Base-by-base conservation (phyloP, 2,329 filamentous ascomycete genomes). In the Zymoseptoria tritici region DNA sequence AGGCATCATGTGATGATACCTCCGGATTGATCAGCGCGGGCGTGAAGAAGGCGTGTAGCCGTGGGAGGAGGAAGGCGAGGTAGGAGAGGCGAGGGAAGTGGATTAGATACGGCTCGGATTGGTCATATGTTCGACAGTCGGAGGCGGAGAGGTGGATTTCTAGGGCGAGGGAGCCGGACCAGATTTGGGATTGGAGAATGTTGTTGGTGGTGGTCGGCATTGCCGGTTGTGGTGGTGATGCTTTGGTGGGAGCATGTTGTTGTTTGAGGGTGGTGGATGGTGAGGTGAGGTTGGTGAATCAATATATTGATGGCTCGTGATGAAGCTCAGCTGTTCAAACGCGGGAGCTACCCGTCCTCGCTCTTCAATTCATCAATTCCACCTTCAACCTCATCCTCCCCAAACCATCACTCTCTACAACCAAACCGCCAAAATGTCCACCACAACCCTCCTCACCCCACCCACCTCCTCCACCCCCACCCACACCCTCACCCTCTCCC, bases 1-100 rank as follows among this genome's bases (percentile, higher is more conserved):
- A 87, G 20, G 82, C 81, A 51, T 83, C 75, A 60, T 81, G 76
- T 7, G 80, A 70, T 2, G 75, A 75, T 31, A 81, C 76, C 51
- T 79, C 74, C 3, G 84, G 79, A 64, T 85, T 77, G 66, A 88
- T 88, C 46, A 88, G 73, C 24, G 73, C 79, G 13, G 77, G 66
- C 1, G 76, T 68, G 71, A 88, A 90, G 76, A 89, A 89, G 55
- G 78, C 75, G 64, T 84, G 83, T 6, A 90, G 75, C 58, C 78
- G 81, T 16, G 83, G 81, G 3, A 88, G 78, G 24, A 89, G 78
- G 54, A 88, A 81, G 5, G 85, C 84, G 0, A 90, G 78, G 74
- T 90, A 90, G 9, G 85, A 87, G 42, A 90, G 75, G 24, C 87
- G 82, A 5, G 85, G 84, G 57, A 80, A 81, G 53, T 84, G 81